Percentiles rank a stretch among this genome's conserved stretches.
These are phyloP conservation scores for Discostella stelligeroides DNA, from an alignment of 108 stramenopile species.

Conservation along the genomic window DNA sequence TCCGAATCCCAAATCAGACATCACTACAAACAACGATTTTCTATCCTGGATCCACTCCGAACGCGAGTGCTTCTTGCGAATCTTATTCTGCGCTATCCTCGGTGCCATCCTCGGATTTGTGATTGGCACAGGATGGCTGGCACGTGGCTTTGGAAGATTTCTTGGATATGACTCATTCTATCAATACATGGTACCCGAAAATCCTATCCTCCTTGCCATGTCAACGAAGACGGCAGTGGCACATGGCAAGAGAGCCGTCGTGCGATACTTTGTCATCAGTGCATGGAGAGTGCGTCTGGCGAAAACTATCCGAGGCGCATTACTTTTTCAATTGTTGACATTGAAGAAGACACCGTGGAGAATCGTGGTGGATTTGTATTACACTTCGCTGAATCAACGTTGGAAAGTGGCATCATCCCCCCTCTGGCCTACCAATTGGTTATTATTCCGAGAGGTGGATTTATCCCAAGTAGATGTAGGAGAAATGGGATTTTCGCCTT, in stretches of 20 bases:
- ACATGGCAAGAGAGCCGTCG: conserved; percentile 10
- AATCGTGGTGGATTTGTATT: not conserved
- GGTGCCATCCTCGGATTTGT: conserved; percentile 66
- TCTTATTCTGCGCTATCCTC: conserved; percentile 53
- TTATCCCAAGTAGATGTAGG: conserved; percentile 12
- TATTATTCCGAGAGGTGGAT: conserved; percentile 30
- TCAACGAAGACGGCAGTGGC: not conserved
- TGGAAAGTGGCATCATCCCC: conserved; percentile 4
- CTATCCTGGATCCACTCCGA: conserved; percentile 53
- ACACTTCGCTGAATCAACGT: not conserved
- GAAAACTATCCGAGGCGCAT: conserved; percentile 36
- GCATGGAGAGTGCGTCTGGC: conserved; percentile 64
- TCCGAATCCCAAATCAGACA: no score
- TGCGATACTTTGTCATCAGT: conserved; percentile 13
- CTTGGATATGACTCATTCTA: not conserved
- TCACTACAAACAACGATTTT: conserved; percentile 8
- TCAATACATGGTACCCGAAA: conserved; percentile 10
- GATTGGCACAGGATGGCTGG: conserved; percentile 62
- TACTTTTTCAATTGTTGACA: conserved; percentile 32
- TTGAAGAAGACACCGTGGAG: conserved; percentile 14
- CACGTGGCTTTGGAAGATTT: conserved; percentile 44
- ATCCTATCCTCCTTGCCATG: not conserved
- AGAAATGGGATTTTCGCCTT: conserved; percentile 15
- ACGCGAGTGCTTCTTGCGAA: conserved; percentile 62
- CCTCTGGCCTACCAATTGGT: conserved; percentile 44